phyloP scores from a whole-genome alignment of 148 eudicot genomes.

The Dianthus caryophyllus region DNA sequence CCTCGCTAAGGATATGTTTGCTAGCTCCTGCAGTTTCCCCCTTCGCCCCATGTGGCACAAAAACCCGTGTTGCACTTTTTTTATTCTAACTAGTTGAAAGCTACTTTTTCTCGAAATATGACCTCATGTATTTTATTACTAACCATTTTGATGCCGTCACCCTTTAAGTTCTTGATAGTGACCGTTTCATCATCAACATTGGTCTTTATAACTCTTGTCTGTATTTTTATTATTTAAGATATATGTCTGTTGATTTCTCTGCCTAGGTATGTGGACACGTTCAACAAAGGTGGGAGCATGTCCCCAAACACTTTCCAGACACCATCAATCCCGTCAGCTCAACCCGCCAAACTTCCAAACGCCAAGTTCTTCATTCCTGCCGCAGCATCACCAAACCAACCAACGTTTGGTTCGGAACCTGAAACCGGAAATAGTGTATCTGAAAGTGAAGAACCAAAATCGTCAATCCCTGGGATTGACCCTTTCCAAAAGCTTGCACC shows the following conservation, averaged over 20 bases:
- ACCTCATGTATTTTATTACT: too few species aligned
- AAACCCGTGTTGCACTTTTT: too few species aligned
- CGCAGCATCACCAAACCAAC: conserved; percentile 39
- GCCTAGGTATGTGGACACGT: conserved; percentile 90
- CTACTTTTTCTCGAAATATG: too few species aligned
- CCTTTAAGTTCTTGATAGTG: too few species aligned
- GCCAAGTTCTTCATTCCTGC: conserved; percentile 83
- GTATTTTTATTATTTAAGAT: not conserved
- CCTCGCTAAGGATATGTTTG: too few species aligned
- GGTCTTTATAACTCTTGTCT: conserved; percentile 17
- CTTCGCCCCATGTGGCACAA: too few species aligned
- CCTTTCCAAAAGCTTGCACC: conserved; percentile 40
- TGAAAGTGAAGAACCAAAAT: conserved; percentile 27
- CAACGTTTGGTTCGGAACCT: conserved; percentile 21
- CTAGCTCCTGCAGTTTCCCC: not conserved
- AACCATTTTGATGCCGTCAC: too few species aligned
- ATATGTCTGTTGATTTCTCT: conserved; percentile 9
- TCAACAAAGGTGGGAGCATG: conserved; percentile 76
- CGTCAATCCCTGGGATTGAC: conserved; percentile 29
- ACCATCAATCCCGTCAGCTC: conserved; percentile 51
- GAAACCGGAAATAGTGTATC: conserved; percentile 41
- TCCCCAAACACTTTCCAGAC: conserved; percentile 66
- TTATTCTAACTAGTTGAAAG: too few species aligned
- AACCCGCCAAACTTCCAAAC: conserved; percentile 41
- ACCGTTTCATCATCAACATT: not conserved